phyloP scores from a whole-genome alignment of 495 filamentous ascomycete species.

The Penicillium coprophilum region DNA sequence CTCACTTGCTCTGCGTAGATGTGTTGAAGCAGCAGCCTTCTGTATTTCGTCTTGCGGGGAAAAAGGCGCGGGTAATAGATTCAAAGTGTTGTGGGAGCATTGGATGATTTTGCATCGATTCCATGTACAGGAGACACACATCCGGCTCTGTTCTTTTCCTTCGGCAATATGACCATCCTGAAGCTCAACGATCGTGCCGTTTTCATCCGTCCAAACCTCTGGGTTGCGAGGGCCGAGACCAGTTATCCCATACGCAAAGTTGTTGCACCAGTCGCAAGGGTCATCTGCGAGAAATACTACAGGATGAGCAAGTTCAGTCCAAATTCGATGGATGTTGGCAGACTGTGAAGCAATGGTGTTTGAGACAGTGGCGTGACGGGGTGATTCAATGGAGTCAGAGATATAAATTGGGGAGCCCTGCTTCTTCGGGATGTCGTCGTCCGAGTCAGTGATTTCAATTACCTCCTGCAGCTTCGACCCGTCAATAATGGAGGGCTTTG shows the following conservation, averaged over 20 bases:
- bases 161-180: constrained; percentile 2
- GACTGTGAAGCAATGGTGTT: not conserved
- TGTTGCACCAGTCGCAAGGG: constrained; percentile 18
- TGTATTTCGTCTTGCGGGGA: not conserved
- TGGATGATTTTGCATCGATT: constrained; percentile 7
- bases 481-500: not conserved
- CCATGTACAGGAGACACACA: constrained; percentile 10
- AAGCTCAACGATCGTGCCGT: constrained; percentile 1
- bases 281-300: not conserved
- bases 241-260: constrained; percentile 16
- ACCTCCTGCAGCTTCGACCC: not conserved
- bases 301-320: constrained; percentile 10
- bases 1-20: not conserved
- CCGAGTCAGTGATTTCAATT: not conserved
- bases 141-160: constrained; percentile 15
- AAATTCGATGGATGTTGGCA: not conserved
- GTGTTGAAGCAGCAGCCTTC: not conserved
- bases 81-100: constrained; percentile 6
- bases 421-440: not conserved
- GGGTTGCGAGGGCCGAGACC: constrained; percentile 8
- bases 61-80: not conserved
- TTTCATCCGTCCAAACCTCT: constrained; percentile 1
- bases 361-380: no score
- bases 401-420: not conserved
- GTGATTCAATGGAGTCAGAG: not conserved